Base-by-base conservation (phyloP, 2,329 filamentous ascomycete genomes). In the Dryadomyces quercus-mongolicae region DNA sequence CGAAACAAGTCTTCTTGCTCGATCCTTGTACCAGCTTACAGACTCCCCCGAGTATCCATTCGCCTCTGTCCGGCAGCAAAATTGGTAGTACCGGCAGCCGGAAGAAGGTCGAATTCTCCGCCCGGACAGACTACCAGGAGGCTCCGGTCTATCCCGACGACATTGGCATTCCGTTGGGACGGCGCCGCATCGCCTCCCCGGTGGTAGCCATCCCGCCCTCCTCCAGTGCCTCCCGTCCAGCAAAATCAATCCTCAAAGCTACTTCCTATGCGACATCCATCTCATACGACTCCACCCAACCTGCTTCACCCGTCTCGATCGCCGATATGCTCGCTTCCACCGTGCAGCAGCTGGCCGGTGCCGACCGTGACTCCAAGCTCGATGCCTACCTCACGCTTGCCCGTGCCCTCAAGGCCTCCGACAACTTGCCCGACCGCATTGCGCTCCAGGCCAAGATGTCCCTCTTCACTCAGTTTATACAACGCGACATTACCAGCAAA, bases 311-410 rank as follows among this genome's bases (percentile, higher is more conserved):
- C 67, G 73, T 77, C 51, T 84, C 79, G 43, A 82, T 95, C 55
- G 77, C 79, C 59, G 82, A 82, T 61, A 93, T 96, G 84, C 71
- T 97, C 59, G 87, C 95, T 61, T 94, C 88, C 0, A 82, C 89
- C 5, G 78, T 89, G 40, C 84, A 88, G 67, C 86, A 93, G 68
- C 77, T 98, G 49, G 86, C 85, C 42, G 83, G 86, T 21, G 74
- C 81, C 34, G 86, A 90, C 60, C 77, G 85, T 53, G 78, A 82
- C 55, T 83, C 81, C 13, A 85, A 85, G 60, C 69, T 93, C 36
- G 93, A 98, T 70, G 88, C 91, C 50, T 97, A 98, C 64, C 82
- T 84, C 65, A 86, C 86, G 62, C 74, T 98, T 47, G 81, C 85
- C 36, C 78, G 82, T 38, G 83, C 85, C 4, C 73, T 96, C 61